Conservation (phyloP, 202 grass and related monocot genomes). For the Dendrocalamus latiflorus region DNA sequence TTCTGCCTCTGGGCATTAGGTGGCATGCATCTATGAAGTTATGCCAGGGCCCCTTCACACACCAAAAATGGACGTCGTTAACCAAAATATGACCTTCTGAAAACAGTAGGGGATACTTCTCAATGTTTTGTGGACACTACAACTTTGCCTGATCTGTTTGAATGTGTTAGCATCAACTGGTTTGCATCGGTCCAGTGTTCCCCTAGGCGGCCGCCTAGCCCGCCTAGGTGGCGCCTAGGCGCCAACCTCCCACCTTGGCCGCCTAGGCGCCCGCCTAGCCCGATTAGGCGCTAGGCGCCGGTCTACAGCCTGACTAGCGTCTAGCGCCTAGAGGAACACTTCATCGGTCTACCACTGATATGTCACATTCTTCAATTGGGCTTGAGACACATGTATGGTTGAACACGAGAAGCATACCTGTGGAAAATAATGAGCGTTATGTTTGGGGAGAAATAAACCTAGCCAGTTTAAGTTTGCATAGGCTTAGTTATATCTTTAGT, state of each 20-base stretch:
- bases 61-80: neutral
- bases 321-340: too few relatives aligned
- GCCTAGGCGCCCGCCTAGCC: too few relatives aligned
- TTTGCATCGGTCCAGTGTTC: too few relatives aligned
- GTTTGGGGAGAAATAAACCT: neutral
- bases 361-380: neutral
- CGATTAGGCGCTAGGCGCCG: too few relatives aligned
- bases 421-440: neutral
- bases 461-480: neutral
- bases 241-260: too few relatives aligned
- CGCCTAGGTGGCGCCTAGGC: too few relatives aligned
- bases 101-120: neutral
- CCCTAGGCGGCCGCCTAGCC: too few relatives aligned
- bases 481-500: neutral
- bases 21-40: neutral
- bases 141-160: neutral
- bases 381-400: neutral
- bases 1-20: too few relatives aligned
- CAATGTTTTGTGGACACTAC: neutral
- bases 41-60: neutral
- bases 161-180: neutral
- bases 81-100: neutral
- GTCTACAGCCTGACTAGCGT: too few relatives aligned
- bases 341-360: neutral
- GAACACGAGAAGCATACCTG: neutral